phyloP scores from a whole-genome alignment of 2,329 filamentous ascomycete species.

The Ceratocystis ficicola region DNA sequence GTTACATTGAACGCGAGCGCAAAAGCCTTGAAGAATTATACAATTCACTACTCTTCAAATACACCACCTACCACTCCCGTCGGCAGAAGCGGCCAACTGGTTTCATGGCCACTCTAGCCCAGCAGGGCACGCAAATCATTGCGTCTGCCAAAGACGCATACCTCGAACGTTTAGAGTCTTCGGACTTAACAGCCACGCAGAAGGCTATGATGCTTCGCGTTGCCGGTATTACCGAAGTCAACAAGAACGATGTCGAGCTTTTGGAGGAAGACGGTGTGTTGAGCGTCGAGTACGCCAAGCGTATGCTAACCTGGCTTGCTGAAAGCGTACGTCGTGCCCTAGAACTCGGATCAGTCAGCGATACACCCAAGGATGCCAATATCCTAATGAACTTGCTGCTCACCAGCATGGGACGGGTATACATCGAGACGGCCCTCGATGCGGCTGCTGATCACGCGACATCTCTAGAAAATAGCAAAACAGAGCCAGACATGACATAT shows the following conservation, averaged over 20 bases:
- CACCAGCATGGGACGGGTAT: constrained; percentile 75
- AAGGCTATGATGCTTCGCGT: constrained; percentile 83
- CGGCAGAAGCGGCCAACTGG: constrained; percentile 80
- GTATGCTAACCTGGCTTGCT: constrained; percentile 95
- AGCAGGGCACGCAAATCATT: constrained; percentile 78
- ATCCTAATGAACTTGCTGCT: constrained; percentile 73
- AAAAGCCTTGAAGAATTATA: constrained; percentile 67
- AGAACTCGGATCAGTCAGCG: constrained; percentile 74
- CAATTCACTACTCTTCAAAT: constrained; percentile 89
- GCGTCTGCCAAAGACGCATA: constrained; percentile 84
- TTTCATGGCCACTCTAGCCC: constrained; percentile 84
- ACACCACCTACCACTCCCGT: constrained; percentile 83
- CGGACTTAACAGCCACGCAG: constrained; percentile 76
- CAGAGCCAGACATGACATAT: constrained; percentile 78
- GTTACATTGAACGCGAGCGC: constrained; percentile 58
- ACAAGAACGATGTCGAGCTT: constrained; percentile 78
- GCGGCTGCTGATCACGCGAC: constrained; percentile 62
- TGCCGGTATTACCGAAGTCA: constrained; percentile 66
- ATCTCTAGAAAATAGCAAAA: constrained; percentile 64
- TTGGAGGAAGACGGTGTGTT: constrained; percentile 78
- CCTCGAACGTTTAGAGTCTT: constrained; percentile 75
- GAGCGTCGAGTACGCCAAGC: constrained; percentile 77
- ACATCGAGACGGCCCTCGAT: constrained; percentile 54
- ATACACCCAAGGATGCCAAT: constrained; percentile 89
- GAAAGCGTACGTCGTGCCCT: constrained; percentile 85